A percentile compares a stretch with the other conserved stretches of the same genome.
Evolutionary conservation across 2,329 filamentous ascomycete genomes (phyloP).

Genomic region (Pseudogymnoascus sp.): DNA sequence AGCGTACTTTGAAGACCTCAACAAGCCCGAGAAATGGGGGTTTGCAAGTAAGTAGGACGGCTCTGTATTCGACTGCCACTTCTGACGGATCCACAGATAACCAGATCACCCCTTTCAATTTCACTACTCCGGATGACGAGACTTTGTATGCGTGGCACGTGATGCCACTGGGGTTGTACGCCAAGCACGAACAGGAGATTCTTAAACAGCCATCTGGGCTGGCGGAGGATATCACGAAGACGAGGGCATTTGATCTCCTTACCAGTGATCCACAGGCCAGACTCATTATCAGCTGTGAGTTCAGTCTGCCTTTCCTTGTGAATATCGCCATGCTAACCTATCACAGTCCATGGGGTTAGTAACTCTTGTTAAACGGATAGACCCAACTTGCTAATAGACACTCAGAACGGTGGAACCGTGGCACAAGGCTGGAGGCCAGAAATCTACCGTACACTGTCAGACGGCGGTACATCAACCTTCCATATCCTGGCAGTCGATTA

Average conservation of each 20-base stretch:
- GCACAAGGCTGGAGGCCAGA: slow-evolving; percentile 69
- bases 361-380: neutral
- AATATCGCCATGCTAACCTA: slow-evolving; percentile 27
- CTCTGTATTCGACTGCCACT: neutral
- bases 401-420: slow-evolving; percentile 74
- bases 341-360: slow-evolving; percentile 55
- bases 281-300: slow-evolving; percentile 56
- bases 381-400: slow-evolving; percentile 4
- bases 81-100: slow-evolving; percentile 47
- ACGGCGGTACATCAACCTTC: slow-evolving; percentile 58
- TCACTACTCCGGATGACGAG: slow-evolving; percentile 68
- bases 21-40: slow-evolving; percentile 73
- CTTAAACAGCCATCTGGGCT: slow-evolving; percentile 37
- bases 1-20: slow-evolving; percentile 61
- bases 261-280: slow-evolving; percentile 54
- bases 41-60: slow-evolving; percentile 59
- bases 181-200: slow-evolving; percentile 59
- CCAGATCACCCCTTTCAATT: slow-evolving; percentile 78
- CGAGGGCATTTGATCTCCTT: slow-evolving; percentile 53
- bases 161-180: slow-evolving; percentile 69
- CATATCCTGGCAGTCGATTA: slow-evolving; percentile 90
- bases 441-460: slow-evolving; percentile 69
- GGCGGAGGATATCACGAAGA: slow-evolving; percentile 44
- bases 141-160: slow-evolving; percentile 86
- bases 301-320: slow-evolving; percentile 16